A percentile compares a stretch with the other conserved stretches of the same genome.
These are phyloP conservation scores for Cocos nucifera DNA, from an alignment of 176 grass and related monocot genomes.

Conservation along the genomic window DNA sequence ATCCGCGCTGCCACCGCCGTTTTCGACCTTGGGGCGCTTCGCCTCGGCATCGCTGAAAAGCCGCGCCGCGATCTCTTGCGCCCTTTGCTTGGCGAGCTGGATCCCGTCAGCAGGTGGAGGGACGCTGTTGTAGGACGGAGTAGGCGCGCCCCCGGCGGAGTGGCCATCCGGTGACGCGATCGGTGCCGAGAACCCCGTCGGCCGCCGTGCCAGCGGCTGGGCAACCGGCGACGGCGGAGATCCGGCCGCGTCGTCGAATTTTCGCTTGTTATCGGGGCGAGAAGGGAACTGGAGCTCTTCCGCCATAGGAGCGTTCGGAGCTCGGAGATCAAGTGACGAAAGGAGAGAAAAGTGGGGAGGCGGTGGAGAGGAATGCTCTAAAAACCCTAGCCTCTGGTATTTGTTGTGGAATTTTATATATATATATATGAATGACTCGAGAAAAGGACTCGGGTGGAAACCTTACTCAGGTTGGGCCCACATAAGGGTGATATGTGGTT, in stretches of 20 bases:
- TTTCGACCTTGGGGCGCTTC: constrained; percentile 76
- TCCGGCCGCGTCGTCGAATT: constrained; percentile 49
- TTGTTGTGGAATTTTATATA: too few relatives aligned
- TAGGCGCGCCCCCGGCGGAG: not conserved
- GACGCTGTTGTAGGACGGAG: constrained; percentile 59
- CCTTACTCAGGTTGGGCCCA: too few relatives aligned
- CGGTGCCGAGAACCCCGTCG: constrained; percentile 72
- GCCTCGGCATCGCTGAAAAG: constrained; percentile 82
- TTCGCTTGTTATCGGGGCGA: constrained; percentile 55
- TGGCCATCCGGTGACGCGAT: constrained; percentile 26
- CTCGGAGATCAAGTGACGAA: constrained; percentile 31
- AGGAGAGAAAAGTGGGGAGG: not conserved
- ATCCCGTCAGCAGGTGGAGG: constrained; percentile 74
- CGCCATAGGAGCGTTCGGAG: constrained; percentile 36
- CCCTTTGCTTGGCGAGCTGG: constrained; percentile 83
- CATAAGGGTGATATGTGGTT: too few relatives aligned
- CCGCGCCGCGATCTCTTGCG: constrained; percentile 85
- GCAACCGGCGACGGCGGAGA: constrained; percentile 16
- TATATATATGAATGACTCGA: too few relatives aligned
- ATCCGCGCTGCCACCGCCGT: constrained; percentile 31
- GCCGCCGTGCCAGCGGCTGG: constrained; percentile 20
- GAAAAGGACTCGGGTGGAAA: too few relatives aligned
- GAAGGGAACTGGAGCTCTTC: constrained; percentile 60
- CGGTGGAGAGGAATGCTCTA: too few relatives aligned
- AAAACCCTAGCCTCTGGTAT: too few relatives aligned